phyloP scores from a whole-genome alignment of 805 yeast species.

The Monosporozyma yasuniensis region DNA sequence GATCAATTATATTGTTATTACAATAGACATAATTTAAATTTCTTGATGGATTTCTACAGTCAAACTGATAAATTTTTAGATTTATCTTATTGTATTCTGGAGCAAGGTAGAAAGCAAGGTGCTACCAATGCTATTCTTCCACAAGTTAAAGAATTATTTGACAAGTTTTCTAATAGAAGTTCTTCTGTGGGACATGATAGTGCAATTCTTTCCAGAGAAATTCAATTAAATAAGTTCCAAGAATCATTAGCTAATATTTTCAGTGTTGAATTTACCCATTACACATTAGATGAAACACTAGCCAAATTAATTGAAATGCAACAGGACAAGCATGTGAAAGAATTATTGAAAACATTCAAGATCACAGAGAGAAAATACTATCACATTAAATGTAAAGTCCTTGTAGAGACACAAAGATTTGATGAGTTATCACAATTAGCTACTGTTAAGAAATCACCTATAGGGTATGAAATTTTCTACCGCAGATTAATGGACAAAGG shows the following conservation, averaged over 20 bases:
- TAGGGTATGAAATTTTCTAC: constrained; percentile 62
- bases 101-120: constrained; percentile 27
- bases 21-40: constrained; percentile 30
- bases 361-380: constrained; percentile 50
- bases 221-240: constrained; percentile 38
- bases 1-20: constrained; percentile 28
- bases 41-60: constrained; percentile 47
- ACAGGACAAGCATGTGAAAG: constrained; percentile 42
- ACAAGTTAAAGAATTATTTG: constrained; percentile 27
- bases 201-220: constrained; percentile 35
- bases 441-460: constrained; percentile 48
- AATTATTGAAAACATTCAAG: constrained; percentile 44
- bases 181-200: constrained; percentile 14
- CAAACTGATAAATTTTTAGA: constrained; percentile 54
- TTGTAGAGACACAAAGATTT: constrained; percentile 42
- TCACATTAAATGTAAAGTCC: constrained; percentile 42
- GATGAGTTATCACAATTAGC: constrained; percentile 49
- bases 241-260: constrained; percentile 36
- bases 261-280: constrained; percentile 33
- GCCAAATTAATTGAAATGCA: constrained; percentile 36
- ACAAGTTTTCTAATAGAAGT: constrained; percentile 8
- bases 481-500: constrained; percentile 45
- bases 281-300: constrained; percentile 43
- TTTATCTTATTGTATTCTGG: constrained; percentile 35
- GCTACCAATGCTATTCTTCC: constrained; percentile 28